A percentile compares a stretch with the other conserved stretches of the same genome.
Evolutionary conservation across 202 grass and related monocot species (phyloP).

Genomic region (Saccharum hybrid): DNA sequence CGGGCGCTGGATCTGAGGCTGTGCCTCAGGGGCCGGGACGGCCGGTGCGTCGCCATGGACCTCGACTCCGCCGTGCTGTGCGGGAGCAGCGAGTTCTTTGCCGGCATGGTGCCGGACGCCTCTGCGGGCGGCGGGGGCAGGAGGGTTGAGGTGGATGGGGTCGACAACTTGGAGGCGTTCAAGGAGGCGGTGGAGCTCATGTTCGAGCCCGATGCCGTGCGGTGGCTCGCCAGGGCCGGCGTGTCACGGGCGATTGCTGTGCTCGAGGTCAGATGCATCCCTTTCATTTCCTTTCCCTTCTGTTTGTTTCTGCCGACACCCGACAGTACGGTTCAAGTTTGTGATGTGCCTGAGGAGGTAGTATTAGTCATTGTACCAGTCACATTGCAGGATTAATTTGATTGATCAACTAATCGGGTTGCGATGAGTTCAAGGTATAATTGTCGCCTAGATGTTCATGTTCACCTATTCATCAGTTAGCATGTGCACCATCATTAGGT

Average conservation of each 20-base stretch:
- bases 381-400: slow-evolving; percentile 11
- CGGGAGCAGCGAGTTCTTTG: slow-evolving; percentile 72
- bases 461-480: slow-evolving; percentile 8
- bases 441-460: neutral
- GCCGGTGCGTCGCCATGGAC: slow-evolving; percentile 61
- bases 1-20: slow-evolving; percentile 68
- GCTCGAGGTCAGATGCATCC: slow-evolving; percentile 68
- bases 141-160: slow-evolving; percentile 61
- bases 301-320: neutral
- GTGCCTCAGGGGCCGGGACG: slow-evolving; percentile 66
- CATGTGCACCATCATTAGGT: neutral
- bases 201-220: slow-evolving; percentile 58
- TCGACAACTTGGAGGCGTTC: slow-evolving; percentile 77
- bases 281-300: neutral
- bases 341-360: neutral
- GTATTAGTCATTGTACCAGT: neutral
- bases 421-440: neutral
- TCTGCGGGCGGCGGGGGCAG: slow-evolving; percentile 9
- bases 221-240: slow-evolving; percentile 64
- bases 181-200: slow-evolving; percentile 81
- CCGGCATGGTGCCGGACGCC: slow-evolving; percentile 53
- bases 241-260: slow-evolving; percentile 67
- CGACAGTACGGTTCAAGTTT: neutral
- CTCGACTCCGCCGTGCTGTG: slow-evolving; percentile 68
- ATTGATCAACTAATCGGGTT: neutral